phyloP scores from a whole-genome alignment of 257 asterid species.

The Solanum chmielewskii region DNA sequence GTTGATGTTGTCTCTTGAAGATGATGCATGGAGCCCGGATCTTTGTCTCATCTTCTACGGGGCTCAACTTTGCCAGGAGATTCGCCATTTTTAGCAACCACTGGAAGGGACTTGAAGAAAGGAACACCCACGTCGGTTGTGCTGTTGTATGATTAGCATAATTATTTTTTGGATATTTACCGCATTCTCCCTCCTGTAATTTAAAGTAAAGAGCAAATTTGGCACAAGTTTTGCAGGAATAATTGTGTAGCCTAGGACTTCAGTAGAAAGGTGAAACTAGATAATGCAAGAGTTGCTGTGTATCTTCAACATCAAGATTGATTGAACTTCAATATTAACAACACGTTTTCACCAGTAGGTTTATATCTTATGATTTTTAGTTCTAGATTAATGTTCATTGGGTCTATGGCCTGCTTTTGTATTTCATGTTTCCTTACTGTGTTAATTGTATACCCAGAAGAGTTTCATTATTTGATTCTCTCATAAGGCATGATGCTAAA shows the following conservation, averaged over 20 bases:
- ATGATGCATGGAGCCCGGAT: constrained; percentile 37
- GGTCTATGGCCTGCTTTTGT: neutral
- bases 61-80: constrained; percentile 13
- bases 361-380: neutral
- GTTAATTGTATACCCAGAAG: neutral
- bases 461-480: neutral
- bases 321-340: constrained; percentile 45
- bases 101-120: constrained; percentile 18
- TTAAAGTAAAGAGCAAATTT: constrained; percentile 47
- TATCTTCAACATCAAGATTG: constrained; percentile 50
- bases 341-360: constrained; percentile 30
- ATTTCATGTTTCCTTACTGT: constrained; percentile 1
- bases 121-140: constrained; percentile 35
- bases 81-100: constrained; percentile 29
- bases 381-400: neutral
- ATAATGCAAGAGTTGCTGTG: constrained; percentile 49
- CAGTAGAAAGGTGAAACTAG: constrained; percentile 48
- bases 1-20: constrained; percentile 20
- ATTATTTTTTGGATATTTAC: constrained; percentile 30
- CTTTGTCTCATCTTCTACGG: constrained; percentile 24
- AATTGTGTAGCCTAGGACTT: constrained; percentile 61
- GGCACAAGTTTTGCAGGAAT: constrained; percentile 92
- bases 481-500: neutral
- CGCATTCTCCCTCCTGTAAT: constrained; percentile 64
- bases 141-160: constrained; percentile 82